Evolutionary conservation across 805 yeast genomes (phyloP), one percentile per base, ranked within the genome.

Genomic region (Schizosaccharomyces cryophilus): DNA sequence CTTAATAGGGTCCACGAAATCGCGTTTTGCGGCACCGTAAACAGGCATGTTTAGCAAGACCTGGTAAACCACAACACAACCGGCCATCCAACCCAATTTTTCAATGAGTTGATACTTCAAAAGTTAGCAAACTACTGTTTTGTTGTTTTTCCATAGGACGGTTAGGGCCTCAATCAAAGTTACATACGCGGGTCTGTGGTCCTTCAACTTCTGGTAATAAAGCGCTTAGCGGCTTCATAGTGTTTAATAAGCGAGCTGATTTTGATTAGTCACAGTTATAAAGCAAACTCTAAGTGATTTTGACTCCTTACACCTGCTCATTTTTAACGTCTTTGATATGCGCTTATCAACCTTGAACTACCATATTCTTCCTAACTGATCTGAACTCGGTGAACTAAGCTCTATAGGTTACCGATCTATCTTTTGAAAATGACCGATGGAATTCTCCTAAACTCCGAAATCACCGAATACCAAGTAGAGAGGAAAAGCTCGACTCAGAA

Each of bases 1-100:
- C 56, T 24, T 24, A 17, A 51, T 21, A 51, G 56, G 56, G 35
- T 51, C 56, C 9, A 29, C 30, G 7, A 17, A 19, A 7, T 51
- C 56, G 9, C 30, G n/a, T 24, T 24, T 51, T 51, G 21, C 15
- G 13, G 29, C 56, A n/a, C 56, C 56, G 35, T 24, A 51, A 21
- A 51, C 56, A 24, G 56, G 56, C 19, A 51, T 29, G 35, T 17
- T 24, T 21, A 17, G n/a, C 56, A 51, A 24, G 31, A 51, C 35
- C n/a, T 51, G 56, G 17, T 51, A 51, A 4, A 51, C 9, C 19
- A 29, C 56, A 24, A n/a, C 56, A 29, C 56, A 51, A 24, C 56
- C 56, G 31, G 56, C 56, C 56, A 51, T 51, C 56, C 56, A 51
- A 29, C n/a, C 56, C 26, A 51, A 51, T 24, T 51, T 51, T 21